These are phyloP conservation scores for Metschnikowia arizonensis DNA, from an alignment of 805 yeast genomes.

Conservation along the genomic window DNA sequence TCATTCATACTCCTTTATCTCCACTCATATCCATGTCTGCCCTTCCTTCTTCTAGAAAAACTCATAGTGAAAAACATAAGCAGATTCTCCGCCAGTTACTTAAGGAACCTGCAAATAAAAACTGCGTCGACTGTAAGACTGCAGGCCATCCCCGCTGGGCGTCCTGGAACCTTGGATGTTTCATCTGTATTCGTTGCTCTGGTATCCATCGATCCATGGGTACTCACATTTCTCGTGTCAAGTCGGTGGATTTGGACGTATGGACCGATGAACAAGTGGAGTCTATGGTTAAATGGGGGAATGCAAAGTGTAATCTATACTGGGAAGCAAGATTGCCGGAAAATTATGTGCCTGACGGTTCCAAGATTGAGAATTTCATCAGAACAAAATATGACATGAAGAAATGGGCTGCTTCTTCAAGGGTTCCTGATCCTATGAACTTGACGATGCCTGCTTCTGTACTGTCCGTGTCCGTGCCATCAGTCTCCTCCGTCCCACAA, in stretches of 20 bases:
- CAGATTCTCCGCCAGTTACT: conserved; percentile 71
- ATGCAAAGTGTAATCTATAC: conserved; percentile 66
- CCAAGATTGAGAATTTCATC: conserved; percentile 84
- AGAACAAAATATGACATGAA: conserved; percentile 87
- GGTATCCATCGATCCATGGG: conserved; percentile 96
- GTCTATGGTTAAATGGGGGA: conserved; percentile 84
- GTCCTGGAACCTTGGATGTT: conserved; percentile 90
- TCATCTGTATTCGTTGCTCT: conserved; percentile 90
- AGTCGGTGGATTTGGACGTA: conserved; percentile 89
- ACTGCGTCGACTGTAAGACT: conserved; percentile 89
- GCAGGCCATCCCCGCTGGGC: conserved; percentile 97
- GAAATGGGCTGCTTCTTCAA: conserved; percentile 69
- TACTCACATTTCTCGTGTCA: conserved; percentile 88
- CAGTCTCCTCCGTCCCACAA: too few species aligned
- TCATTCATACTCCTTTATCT: neutral
- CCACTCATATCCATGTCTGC: conserved; percentile 20
- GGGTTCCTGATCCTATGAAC: conserved; percentile 61
- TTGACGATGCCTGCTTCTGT: too few species aligned
- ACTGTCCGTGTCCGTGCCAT: too few species aligned
- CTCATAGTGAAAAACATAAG: conserved; percentile 53
- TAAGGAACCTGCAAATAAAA: conserved; percentile 69
- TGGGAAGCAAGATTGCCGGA: conserved; percentile 83
- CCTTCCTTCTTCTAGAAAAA: conserved; percentile 42
- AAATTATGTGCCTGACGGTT: conserved; percentile 71
- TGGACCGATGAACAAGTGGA: conserved; percentile 94